Conservation (phyloP, 805 yeast genomes). For the Nakazawaea ishiwadae region DNA sequence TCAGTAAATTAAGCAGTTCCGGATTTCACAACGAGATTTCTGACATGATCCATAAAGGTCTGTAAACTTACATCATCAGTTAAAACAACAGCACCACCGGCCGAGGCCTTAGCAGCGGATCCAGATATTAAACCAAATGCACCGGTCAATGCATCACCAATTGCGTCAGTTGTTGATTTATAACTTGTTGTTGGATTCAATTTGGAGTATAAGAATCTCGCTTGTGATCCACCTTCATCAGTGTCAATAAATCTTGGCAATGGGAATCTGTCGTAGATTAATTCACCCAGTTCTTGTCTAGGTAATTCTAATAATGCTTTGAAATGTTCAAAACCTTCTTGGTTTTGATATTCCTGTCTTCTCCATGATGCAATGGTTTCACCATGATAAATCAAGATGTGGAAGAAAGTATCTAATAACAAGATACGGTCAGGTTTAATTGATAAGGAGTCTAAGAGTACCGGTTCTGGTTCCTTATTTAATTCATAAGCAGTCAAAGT, state of each 20-base stretch:
- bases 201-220: conserved; percentile 65
- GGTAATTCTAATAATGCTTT: conserved; percentile 58
- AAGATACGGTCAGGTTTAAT: conserved; percentile 53
- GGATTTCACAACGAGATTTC: conserved; percentile 27
- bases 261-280: conserved; percentile 63
- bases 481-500: conserved; percentile 55
- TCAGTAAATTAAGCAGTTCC: not conserved
- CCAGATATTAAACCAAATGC: conserved; percentile 26
- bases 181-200: conserved; percentile 63
- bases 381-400: conserved; percentile 65
- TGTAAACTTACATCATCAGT: conserved; percentile 61
- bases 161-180: conserved; percentile 24
- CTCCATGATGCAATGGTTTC: conserved; percentile 64
- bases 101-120: conserved; percentile 14
- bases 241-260: conserved; percentile 69
- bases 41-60: conserved; percentile 51
- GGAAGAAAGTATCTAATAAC: conserved; percentile 65
- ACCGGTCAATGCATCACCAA: conserved; percentile 20
- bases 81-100: conserved; percentile 34
- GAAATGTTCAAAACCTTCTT: conserved; percentile 55
- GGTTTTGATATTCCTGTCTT: conserved; percentile 56
- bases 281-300: conserved; percentile 59
- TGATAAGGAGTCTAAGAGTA: conserved; percentile 58
- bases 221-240: conserved; percentile 74
- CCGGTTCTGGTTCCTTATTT: conserved; percentile 58